Evolutionary conservation across 139 green algal genomes (phyloP).

Genomic region (Tetraselmis striata): DNA sequence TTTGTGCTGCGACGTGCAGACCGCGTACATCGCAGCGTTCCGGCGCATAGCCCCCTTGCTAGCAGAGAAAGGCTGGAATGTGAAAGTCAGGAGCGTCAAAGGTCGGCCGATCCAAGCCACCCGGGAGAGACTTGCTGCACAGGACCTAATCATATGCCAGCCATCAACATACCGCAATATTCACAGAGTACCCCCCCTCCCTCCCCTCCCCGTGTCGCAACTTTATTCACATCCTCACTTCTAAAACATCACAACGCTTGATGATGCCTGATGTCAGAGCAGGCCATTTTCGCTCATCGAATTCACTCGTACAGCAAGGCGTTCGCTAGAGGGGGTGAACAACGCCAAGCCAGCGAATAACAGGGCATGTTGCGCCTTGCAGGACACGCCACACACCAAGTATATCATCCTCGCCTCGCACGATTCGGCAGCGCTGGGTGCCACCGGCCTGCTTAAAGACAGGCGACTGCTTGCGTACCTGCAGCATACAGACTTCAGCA

Average conservation of each 20-base stretch:
- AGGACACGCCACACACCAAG: neutral
- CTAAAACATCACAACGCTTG: neutral
- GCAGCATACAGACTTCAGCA: neutral
- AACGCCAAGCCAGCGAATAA: neutral
- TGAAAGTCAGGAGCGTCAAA: neutral
- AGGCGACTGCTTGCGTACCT: neutral
- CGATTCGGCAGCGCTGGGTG: neutral
- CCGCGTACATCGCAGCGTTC: neutral
- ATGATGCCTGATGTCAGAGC: neutral
- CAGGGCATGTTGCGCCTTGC: neutral
- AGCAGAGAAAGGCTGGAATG: neutral
- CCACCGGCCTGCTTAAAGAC: neutral
- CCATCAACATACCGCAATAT: no score
- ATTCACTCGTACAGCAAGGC: no score
- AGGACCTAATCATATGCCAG: neutral
- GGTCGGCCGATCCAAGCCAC: neutral
- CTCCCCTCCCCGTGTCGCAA: no score
- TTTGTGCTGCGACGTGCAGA: neutral
- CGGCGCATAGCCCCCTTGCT: neutral
- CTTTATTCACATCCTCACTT: no score
- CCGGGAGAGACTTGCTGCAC: neutral
- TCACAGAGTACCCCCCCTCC: no score
- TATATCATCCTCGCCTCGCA: neutral
- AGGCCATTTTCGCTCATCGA: neutral
- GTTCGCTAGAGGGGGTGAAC: no score